Evolutionary conservation across 1,139 yeast species (phyloP).

Genomic region (Taphrina wiesneri): DNA sequence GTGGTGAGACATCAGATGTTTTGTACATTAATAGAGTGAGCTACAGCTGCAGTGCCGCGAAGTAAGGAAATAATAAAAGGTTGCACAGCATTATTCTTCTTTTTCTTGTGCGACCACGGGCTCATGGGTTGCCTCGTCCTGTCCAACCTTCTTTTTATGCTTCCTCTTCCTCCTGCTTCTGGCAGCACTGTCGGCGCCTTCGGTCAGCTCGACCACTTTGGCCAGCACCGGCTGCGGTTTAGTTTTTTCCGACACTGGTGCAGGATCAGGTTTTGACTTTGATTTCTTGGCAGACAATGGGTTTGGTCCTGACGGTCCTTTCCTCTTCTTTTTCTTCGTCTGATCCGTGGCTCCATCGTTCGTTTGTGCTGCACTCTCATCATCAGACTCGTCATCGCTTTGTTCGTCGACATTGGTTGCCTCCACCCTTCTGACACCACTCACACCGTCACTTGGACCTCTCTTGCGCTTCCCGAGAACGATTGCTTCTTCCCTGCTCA

Average conservation of each 20-base stretch:
- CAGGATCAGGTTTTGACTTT: slow-evolving; percentile 43
- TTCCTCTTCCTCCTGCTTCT: slow-evolving; percentile 7
- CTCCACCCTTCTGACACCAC: neutral
- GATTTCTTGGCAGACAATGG: slow-evolving; percentile 36
- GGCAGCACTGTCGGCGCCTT: neutral
- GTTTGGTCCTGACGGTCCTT: slow-evolving; percentile 37
- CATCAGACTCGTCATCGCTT: slow-evolving; percentile 1
- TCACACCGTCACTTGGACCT: neutral
- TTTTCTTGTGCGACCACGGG: neutral
- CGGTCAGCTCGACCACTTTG: neutral
- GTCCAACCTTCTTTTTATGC: neutral
- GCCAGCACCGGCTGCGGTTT: neutral
- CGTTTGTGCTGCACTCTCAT: neutral
- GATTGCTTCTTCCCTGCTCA: slow-evolving; percentile 33
- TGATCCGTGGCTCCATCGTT: neutral
- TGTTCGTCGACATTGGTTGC: neutral
- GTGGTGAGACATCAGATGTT: neutral
- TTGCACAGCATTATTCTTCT: neutral
- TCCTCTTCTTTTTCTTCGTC: neutral
- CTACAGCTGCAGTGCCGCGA: neutral
- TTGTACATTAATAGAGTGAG: neutral
- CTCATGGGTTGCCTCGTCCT: neutral
- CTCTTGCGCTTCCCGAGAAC: slow-evolving; percentile 32
- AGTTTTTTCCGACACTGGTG: slow-evolving; percentile 38
- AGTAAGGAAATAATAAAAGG: too few species aligned